These are phyloP conservation scores for Dryas alaskensis DNA, from an alignment of 306 rosid species.

Conservation along the genomic window DNA sequence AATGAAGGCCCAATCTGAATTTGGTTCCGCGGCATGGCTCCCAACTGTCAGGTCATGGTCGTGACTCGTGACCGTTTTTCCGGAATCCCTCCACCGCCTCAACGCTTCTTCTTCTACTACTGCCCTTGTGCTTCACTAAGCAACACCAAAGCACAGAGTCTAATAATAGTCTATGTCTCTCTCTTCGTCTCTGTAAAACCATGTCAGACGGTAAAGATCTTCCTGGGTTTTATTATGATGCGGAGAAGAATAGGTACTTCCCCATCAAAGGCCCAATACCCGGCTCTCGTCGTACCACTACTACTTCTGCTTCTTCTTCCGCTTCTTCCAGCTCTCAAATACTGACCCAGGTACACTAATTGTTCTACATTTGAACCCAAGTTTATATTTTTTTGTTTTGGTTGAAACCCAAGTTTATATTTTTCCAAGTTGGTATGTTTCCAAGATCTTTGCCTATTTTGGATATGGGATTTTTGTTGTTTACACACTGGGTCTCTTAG, in stretches of 20 bases:
- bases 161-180: not conserved
- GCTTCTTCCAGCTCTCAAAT: conserved; percentile 20
- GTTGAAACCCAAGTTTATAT: not conserved
- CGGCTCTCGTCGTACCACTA: conserved; percentile 47
- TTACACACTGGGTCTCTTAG: too few relatives aligned
- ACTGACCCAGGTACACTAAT: conserved; percentile 41
- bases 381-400: too few relatives aligned
- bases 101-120: not conserved
- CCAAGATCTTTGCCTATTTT: not conserved
- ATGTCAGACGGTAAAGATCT: conserved; percentile 45
- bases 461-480: not conserved
- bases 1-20: not conserved
- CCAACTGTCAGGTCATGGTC: not conserved
- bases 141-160: not conserved
- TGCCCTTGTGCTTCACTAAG: not conserved
- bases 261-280: conserved; percentile 80
- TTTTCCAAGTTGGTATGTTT: too few relatives aligned
- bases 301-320: conserved; percentile 40
- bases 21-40: not conserved
- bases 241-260: conserved; percentile 78
- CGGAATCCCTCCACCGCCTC: not conserved
- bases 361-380: not conserved
- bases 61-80: conserved; percentile 6
- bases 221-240: conserved; percentile 81
- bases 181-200: not conserved